These are phyloP conservation scores for Dactylorhiza incarnata DNA, from an alignment of 106 monocot genomes.

Conservation along the genomic window DNA sequence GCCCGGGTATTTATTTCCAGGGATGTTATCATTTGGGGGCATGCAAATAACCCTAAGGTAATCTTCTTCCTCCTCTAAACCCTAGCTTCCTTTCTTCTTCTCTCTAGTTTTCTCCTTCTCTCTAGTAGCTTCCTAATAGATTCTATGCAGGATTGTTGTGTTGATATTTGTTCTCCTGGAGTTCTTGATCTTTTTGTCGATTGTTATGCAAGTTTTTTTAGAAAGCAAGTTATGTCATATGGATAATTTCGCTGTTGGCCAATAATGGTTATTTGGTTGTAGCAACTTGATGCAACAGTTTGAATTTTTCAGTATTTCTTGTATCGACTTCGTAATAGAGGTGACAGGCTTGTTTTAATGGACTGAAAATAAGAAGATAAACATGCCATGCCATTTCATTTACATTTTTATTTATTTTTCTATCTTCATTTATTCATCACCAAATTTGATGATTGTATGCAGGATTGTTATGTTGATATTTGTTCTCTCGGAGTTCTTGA, in stretches of 20 bases:
- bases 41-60: no score
- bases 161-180: background rate
- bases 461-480: conserved; percentile 99
- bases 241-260: background rate
- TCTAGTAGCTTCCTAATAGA: no score
- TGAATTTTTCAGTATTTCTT: background rate
- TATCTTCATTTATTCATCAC: background rate
- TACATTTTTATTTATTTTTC: background rate
- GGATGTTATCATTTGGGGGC: no score
- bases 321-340: background rate
- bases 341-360: background rate
- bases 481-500: conserved; percentile 95
- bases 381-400: background rate
- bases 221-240: background rate
- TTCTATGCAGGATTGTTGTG: no score
- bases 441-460: conserved; percentile 15
- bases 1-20: no score
- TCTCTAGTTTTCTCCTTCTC: no score
- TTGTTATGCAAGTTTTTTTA: background rate
- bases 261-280: background rate
- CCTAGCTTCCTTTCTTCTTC: no score
- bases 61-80: no score
- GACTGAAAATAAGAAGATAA: background rate
- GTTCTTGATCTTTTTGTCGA: background rate
- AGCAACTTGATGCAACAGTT: background rate